These are phyloP conservation scores for Chenopodium quinoa DNA, from an alignment of 148 eudicot genomes.

Conservation along the genomic window DNA sequence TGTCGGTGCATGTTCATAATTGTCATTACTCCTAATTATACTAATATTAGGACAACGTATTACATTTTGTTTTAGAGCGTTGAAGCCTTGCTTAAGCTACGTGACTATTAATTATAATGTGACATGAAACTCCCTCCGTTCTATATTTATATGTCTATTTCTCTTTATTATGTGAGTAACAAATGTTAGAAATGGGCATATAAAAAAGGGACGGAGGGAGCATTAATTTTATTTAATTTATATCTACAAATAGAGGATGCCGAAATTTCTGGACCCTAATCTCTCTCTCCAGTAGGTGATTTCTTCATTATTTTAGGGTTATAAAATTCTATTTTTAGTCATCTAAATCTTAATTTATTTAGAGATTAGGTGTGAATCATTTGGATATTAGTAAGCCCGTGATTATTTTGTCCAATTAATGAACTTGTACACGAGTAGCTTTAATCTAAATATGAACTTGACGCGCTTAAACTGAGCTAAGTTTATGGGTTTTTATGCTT, in stretches of 20 bases:
- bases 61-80: constrained; percentile 13
- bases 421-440: too few relatives aligned
- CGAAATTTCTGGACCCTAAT: neutral
- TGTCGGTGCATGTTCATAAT: constrained; percentile 29
- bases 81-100: neutral
- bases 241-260: neutral
- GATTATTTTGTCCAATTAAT: neutral
- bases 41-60: neutral
- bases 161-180: too few relatives aligned
- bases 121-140: neutral
- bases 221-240: neutral
- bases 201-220: too few relatives aligned
- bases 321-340: neutral
- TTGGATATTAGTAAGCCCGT: constrained; percentile 7
- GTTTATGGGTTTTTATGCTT: too few relatives aligned
- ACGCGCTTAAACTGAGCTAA: too few relatives aligned
- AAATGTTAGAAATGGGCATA: too few relatives aligned
- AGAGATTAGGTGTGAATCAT: constrained; percentile 22
- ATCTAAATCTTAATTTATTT: constrained; percentile 8
- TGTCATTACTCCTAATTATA: constrained; percentile 10
- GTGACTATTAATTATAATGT: neutral
- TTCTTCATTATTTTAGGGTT: neutral
- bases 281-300: neutral
- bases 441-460: too few relatives aligned
- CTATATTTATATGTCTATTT: too few relatives aligned